These are phyloP conservation scores for Globisporangium paddicum DNA, from an alignment of 352 stramenopile species.

Conservation along the genomic window DNA sequence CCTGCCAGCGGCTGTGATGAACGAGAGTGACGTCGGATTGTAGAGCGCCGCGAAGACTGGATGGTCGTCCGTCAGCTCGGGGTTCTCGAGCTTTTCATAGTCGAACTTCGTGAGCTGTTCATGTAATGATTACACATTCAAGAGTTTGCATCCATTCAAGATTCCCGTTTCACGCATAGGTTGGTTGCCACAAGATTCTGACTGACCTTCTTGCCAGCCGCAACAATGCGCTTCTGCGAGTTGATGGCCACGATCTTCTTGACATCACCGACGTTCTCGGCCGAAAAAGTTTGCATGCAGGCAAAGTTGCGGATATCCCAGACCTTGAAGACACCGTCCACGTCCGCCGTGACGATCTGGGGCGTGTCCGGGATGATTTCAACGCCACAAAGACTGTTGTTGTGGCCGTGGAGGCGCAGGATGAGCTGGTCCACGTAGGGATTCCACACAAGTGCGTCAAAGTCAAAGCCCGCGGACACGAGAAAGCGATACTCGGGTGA, in stretches of 20 bases:
- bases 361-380: slow-evolving; percentile 84
- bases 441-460: slow-evolving; percentile 88
- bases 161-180: background rate
- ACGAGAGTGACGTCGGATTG: slow-evolving; percentile 84
- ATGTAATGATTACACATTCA: background rate
- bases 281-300: slow-evolving; percentile 86
- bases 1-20: slow-evolving; percentile 72
- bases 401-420: slow-evolving; percentile 79
- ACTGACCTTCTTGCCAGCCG: slow-evolving; percentile 60
- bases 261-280: slow-evolving; percentile 63
- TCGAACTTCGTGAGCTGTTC: slow-evolving; percentile 71
- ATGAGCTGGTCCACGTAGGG: slow-evolving; percentile 89
- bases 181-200: background rate
- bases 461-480: slow-evolving; percentile 85
- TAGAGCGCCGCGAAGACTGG: slow-evolving; percentile 79
- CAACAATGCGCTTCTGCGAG: slow-evolving; percentile 72
- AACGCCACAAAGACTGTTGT: slow-evolving; percentile 79
- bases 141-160: background rate
- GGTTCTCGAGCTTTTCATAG: slow-evolving; percentile 85
- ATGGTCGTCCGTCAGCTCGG: slow-evolving; percentile 81
- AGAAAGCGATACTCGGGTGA: slow-evolving; percentile 85
- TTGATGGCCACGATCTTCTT: slow-evolving; percentile 69
- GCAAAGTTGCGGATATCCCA: slow-evolving; percentile 90
- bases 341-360: slow-evolving; percentile 84
- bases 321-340: slow-evolving; percentile 83